Conservation (phyloP, 345 rosid species). For the Excoecaria agallocha region DNA sequence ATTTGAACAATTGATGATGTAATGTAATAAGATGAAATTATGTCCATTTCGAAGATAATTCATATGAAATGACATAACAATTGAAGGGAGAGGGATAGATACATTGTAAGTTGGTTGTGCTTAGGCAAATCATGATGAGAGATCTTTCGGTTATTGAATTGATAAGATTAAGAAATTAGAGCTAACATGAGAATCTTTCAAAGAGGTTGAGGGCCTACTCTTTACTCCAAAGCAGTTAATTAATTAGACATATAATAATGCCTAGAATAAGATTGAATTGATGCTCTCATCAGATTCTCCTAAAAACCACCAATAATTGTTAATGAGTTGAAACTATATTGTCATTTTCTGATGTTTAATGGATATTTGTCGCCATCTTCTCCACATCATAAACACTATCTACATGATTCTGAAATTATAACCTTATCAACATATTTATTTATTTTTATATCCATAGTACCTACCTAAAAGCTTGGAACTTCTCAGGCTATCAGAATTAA, state of each 20-base stretch:
- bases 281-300: conserved; percentile 2
- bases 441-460: neutral
- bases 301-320: conserved; percentile 13
- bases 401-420: neutral
- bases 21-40: too few species aligned
- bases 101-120: conserved; percentile 1
- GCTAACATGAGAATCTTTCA: conserved; percentile 11
- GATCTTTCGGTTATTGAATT: neutral
- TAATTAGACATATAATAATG: conserved; percentile 1
- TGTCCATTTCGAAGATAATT: neutral
- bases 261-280: conserved; percentile 3
- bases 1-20: too few species aligned
- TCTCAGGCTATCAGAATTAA: neutral
- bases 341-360: neutral
- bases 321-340: conserved; percentile 15
- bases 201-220: conserved; percentile 11
- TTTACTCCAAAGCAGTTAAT: neutral
- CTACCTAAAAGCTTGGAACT: neutral
- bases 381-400: conserved; percentile 7
- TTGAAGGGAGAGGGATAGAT: neutral
- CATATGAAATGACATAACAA: conserved; percentile 2
- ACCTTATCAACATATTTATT: neutral
- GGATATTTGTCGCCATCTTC: conserved; percentile 2
- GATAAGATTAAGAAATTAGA: conserved; percentile 15
- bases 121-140: neutral